phyloP scores from a whole-genome alignment of 768 basidiomycete genomes.

The Russula foetens region DNA sequence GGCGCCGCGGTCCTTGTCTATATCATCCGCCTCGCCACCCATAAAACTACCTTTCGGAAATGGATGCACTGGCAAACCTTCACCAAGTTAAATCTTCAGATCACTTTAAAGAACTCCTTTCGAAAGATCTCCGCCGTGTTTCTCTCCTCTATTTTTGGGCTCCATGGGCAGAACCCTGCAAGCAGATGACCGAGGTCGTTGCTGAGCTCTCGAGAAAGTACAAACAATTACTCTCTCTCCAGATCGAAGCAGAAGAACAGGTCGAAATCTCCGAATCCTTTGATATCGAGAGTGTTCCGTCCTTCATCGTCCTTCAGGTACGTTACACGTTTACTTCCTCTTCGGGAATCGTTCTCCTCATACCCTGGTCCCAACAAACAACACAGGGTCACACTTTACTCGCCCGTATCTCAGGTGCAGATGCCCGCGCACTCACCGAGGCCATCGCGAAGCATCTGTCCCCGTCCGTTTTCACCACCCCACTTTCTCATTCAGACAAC shows the following conservation, averaged over 20 bases:
- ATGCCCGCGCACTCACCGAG: slow-evolving; percentile 54
- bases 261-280: slow-evolving; percentile 88
- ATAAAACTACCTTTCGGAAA: not conserved
- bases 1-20: too few species aligned
- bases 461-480: slow-evolving; percentile 25
- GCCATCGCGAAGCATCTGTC: slow-evolving; percentile 52
- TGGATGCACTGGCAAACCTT: slow-evolving; percentile 29
- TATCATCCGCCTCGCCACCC: too few species aligned
- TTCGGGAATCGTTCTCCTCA: not conserved
- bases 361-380: not conserved
- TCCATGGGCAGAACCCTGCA: slow-evolving; percentile 86
- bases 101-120: slow-evolving; percentile 69
- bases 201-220: slow-evolving; percentile 67
- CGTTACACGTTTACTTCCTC: slow-evolving; percentile 19
- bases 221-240: slow-evolving; percentile 58
- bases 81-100: slow-evolving; percentile 48
- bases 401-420: slow-evolving; percentile 69
- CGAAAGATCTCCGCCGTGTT: slow-evolving; percentile 66
- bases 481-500: slow-evolving; percentile 44
- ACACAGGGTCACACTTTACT: slow-evolving; percentile 83
- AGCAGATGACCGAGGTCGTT: slow-evolving; percentile 78
- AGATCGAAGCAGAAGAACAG: slow-evolving; percentile 77
- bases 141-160: slow-evolving; percentile 95
- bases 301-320: slow-evolving; percentile 76
- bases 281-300: slow-evolving; percentile 82